Base-by-base conservation (phyloP, 225 moss, liverwort and hornwort species). In the Bryoerythrophyllum caledonicum region DNA sequence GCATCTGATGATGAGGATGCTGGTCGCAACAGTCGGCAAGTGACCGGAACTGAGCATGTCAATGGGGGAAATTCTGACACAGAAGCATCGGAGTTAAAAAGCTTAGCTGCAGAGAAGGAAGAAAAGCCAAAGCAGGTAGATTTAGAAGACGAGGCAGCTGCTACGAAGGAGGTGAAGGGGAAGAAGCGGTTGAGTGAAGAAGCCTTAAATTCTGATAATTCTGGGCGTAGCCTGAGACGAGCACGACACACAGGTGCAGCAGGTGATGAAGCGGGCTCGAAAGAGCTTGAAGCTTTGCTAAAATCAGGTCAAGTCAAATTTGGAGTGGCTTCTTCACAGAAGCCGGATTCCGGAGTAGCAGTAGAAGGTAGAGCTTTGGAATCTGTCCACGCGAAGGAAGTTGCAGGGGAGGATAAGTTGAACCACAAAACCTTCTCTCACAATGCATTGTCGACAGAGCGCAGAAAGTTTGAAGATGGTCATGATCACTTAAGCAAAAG, bases 1-100 rank as follows among this genome's bases (percentile, higher is more conserved):
- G 99, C 95, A 75, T 95, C 99, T 59, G 99, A 99, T 78, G 97
- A 99, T 40, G 99, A 99, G 68, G 99, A 93, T 81, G 89, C 80
- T 52, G 86, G 82, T 71, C 89, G 89, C 62, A 87, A 75, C 62
- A 74, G 78, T 52, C 68, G 83, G 65, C 80, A 76, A 68, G 53
- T 74, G 66, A 79, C 65, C n/a, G 86, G 77, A 62, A 76, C 57
- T 70, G 86, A 72, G 63, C 67, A 83, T 28, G 60, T 56, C n/a
- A 79, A 78, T 21, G 77, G 79, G 38, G 81, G 77, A 54, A 74
- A 65, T 37, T 82, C 79, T 53, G 86, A 75, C 40, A 68, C 68
- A 17, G 79, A 81, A 69, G 79, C 81, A 62, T 83, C 77, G 34
- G 89, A 76, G 8, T 48, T 76, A 58, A 83, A 77, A 81, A 79